A percentile compares a stretch with the other conserved stretches of the same genome.
Evolutionary conservation across 257 asterid genomes (phyloP).

Genomic region (Ophiorrhiza pumila): DNA sequence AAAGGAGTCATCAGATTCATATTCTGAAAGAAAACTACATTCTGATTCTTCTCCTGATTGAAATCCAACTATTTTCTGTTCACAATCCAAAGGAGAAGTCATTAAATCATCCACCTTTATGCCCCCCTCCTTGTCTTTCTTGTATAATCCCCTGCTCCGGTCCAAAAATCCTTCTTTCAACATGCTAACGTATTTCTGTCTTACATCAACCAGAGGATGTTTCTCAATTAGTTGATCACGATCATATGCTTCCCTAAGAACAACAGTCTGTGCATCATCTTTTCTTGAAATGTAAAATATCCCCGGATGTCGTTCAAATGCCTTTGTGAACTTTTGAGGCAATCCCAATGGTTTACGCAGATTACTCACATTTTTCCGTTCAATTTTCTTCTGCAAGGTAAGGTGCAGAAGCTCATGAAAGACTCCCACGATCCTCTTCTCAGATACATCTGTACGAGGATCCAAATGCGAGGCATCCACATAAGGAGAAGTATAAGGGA

Average conservation of each 20-base stretch:
- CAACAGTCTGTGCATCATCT: conserved; percentile 68
- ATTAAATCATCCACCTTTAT: conserved; percentile 25
- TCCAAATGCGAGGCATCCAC: conserved; percentile 64
- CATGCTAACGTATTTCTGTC: conserved; percentile 58
- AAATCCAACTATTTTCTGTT: conserved; percentile 16
- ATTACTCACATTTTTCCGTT: conserved; percentile 74
- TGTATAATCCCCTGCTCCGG: conserved; percentile 65
- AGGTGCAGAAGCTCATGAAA: conserved; percentile 91
- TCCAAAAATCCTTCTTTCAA: conserved; percentile 68
- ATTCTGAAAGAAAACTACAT: conserved; percentile 41
- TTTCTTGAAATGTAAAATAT: conserved; percentile 75
- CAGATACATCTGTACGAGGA: conserved; percentile 80
- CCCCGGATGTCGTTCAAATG: conserved; percentile 84
- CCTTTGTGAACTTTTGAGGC: conserved; percentile 91
- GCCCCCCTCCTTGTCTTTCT: conserved; percentile 29
- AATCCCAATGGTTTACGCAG: conserved; percentile 64
- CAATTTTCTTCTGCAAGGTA: conserved; percentile 53
- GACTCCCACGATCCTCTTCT: conserved; percentile 83
- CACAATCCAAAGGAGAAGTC: conserved; percentile 5
- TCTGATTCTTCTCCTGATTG: conserved; percentile 53
- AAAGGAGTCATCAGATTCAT: conserved; percentile 55
- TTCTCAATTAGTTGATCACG: conserved; percentile 55
- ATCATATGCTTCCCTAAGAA: conserved; percentile 85
- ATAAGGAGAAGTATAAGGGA: conserved; percentile 84
- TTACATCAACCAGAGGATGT: conserved; percentile 57